Conservation (phyloP, 371 early-diverging fungal species). For the Parasitella parasitica region DNA sequence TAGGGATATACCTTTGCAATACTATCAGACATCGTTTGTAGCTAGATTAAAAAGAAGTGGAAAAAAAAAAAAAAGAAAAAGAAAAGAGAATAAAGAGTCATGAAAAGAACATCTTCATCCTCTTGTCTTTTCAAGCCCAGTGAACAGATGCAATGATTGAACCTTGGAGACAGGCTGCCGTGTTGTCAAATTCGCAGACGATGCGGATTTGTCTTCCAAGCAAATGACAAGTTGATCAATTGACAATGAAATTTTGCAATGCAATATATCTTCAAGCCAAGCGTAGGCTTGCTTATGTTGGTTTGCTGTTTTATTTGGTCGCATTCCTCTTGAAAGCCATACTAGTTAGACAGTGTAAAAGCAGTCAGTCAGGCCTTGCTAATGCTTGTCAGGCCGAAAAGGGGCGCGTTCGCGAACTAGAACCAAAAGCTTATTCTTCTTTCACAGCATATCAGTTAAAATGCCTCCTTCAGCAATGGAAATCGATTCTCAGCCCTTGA, state of each 20-base stretch:
- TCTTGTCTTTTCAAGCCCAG: no score
- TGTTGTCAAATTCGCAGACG: no score
- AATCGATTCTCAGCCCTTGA: neutral
- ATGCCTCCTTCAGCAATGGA: slow-evolving; percentile 1
- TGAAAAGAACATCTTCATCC: no score
- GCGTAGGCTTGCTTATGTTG: no score
- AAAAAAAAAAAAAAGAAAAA: neutral
- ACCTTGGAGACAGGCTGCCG: no score
- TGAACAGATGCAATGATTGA: no score
- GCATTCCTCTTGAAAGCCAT: neutral
- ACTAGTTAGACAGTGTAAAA: neutral
- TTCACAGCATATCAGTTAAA: neutral
- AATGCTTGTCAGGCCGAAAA: neutral
- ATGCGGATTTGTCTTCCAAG: no score
- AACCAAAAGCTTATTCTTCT: neutral
- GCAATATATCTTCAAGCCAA: no score
- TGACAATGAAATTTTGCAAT: no score
- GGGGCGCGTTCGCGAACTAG: neutral
- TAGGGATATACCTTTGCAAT: slow-evolving; percentile 26
- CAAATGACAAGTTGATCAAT: no score
- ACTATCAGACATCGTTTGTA: slow-evolving; percentile 18
- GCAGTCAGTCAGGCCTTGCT: neutral
- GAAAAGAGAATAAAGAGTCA: neutral
- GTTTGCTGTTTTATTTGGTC: no score
- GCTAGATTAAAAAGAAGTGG: neutral